phyloP scores from a whole-genome alignment of 1,284 basidiomycete species.

The Pisolithus thermaeus region DNA sequence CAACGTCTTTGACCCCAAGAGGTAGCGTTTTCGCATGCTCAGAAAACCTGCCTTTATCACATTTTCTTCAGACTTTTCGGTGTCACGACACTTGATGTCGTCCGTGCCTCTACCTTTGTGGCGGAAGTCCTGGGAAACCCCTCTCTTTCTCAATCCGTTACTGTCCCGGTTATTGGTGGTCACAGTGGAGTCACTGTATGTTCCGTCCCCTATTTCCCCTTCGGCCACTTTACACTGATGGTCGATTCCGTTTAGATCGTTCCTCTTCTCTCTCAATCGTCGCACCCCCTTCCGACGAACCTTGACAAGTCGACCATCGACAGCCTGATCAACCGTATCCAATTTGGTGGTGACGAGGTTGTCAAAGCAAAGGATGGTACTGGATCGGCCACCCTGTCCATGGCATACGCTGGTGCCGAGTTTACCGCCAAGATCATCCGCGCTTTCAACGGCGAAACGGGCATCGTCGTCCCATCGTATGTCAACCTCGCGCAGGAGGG shows the following conservation, averaged over 20 bases:
- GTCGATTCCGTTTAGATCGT: conserved; percentile 59
- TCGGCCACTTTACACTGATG: conserved; percentile 8
- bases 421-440: conserved; percentile 78
- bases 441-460: conserved; percentile 85
- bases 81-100: conserved; percentile 97
- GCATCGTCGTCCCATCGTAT: conserved; percentile 80
- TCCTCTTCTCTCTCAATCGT: conserved; percentile 90
- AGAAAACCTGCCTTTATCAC: conserved; percentile 1
- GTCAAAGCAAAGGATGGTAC: conserved; percentile 90
- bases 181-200: conserved; percentile 90
- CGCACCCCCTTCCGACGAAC: conserved; percentile 49
- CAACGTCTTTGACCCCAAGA: conserved; percentile 87
- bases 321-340: conserved; percentile 81
- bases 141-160: conserved; percentile 60
- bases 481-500: conserved; percentile 73
- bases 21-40: conserved; percentile 37
- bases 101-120: conserved; percentile 94
- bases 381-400: conserved; percentile 83
- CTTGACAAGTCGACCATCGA: conserved; percentile 39
- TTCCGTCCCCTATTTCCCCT: conserved; percentile 1
- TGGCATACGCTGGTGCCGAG: conserved; percentile 88
- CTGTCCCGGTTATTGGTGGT: conserved; percentile 91
- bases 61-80: conserved; percentile 72
- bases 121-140: conserved; percentile 71
- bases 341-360: conserved; percentile 94